Evolutionary conservation across 768 basidiomycete species (phyloP), one percentile per base, ranked within the genome.

Genomic region (Filobasidium wieringae): DNA sequence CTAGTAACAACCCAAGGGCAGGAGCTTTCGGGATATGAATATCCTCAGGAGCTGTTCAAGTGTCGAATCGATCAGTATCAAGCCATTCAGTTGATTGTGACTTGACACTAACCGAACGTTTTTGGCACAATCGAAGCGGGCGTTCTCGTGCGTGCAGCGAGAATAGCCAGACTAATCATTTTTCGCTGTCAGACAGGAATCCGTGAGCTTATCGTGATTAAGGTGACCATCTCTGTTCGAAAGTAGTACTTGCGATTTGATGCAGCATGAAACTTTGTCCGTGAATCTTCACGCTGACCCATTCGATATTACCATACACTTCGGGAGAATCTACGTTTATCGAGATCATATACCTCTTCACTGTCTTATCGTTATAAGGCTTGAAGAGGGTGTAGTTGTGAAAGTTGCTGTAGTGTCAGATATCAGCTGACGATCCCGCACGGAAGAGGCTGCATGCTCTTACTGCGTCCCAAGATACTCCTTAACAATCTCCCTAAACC

Each of bases 251-350:
- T 7, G 45, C 45, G 53, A 91, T 91, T 79, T 99, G 95, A 73
- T 99, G 93, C 54, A 99, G 76, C 95, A 99, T 97, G 73, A 99
- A 99, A 66, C 88, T 91, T 73, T 99, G 95, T 0, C 93, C 95
- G 69, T 97, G 90, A 71, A 95, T 86, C 59, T 86, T 77, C 19
- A 97, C 84, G 43, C 86, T 86, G 41, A 97, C 82, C 92, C 93
- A 97, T 68, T 99, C 93, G 1, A 87, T 92, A 36, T 84, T 84
- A 22, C 87, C 89, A 61, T 89, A 85, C 2, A 93, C 86, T 3
- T 80, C 82, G n/a, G 93, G 92, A 51, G 93, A 87, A 6, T 80
- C 76, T 15, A 88, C 93, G 73, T 88, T 84, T 2, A 97, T 82
- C 52, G 78, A 80, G 65, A 88, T 87, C 84, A 99, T 92, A 70